Evolutionary conservation across 345 rosid genomes (phyloP).

Genomic region (Syzygium oleosum): DNA sequence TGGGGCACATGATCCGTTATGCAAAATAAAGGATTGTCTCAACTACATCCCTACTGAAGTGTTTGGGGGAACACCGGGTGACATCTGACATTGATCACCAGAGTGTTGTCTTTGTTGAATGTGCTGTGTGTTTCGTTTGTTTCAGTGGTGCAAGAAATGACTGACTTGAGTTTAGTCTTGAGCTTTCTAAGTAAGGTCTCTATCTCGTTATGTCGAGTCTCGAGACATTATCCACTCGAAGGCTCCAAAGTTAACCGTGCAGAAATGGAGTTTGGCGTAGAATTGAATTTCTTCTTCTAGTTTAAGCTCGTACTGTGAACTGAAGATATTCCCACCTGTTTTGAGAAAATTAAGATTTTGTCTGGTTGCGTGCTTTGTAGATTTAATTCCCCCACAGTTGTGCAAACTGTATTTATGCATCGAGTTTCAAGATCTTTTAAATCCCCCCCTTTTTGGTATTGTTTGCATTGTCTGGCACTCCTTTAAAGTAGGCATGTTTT

Average conservation of each 20-base stretch:
- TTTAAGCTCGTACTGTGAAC: neutral
- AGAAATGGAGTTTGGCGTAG: neutral
- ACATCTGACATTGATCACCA: neutral
- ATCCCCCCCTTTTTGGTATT: neutral
- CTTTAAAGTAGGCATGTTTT: neutral
- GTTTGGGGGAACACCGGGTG: slow-evolving; percentile 28
- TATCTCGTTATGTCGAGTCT: neutral
- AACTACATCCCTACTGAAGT: slow-evolving; percentile 16
- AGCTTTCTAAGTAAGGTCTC: neutral
- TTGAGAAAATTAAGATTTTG: neutral
- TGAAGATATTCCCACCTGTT: neutral
- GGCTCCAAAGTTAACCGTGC: neutral
- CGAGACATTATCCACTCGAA: neutral
- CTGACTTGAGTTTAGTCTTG: neutral
- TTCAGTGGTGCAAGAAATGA: neutral
- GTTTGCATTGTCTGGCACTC: neutral
- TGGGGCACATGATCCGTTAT: neutral
- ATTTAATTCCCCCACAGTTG: neutral
- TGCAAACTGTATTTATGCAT: neutral
- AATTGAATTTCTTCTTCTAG: neutral
- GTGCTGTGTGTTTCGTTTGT: neutral
- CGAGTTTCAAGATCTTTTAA: neutral
- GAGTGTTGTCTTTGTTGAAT: neutral
- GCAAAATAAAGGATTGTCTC: neutral
- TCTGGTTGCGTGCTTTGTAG: neutral